phyloP scores from a whole-genome alignment of 2,329 filamentous ascomycete species.

The Calonectria crousiana region DNA sequence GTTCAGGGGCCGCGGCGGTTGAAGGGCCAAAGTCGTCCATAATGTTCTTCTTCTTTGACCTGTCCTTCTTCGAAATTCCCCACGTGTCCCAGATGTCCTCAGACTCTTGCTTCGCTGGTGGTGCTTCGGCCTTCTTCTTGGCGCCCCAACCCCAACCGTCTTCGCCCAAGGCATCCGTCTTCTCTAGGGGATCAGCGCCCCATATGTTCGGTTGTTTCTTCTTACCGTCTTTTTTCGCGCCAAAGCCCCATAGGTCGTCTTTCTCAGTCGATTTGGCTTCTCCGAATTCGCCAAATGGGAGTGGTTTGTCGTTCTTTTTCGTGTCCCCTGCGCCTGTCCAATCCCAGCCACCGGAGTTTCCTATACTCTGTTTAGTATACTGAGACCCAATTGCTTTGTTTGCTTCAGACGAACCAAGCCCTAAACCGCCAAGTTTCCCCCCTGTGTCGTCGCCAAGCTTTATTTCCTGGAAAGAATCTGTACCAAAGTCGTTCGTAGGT shows the following conservation, averaged over 20 bases:
- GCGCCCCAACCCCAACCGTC: conserved; percentile 52
- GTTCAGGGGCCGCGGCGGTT: conserved; percentile 40
- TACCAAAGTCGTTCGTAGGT: conserved; percentile 56
- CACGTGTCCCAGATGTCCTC: conserved; percentile 50
- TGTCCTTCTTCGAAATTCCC: conserved; percentile 49
- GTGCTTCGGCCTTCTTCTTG: conserved; percentile 55
- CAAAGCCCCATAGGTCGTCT: conserved; percentile 49
- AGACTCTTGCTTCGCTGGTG: conserved; percentile 43
- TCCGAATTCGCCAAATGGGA: conserved; percentile 63
- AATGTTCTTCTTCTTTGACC: conserved; percentile 48
- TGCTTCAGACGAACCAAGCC: conserved; percentile 63
- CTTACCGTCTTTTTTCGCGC: conserved; percentile 55
- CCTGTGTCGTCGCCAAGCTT: conserved; percentile 70
- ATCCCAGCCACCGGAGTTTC: conserved; percentile 56
- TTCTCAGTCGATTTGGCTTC: conserved; percentile 52
- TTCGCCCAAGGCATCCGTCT: conserved; percentile 45
- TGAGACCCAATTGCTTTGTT: conserved; percentile 64
- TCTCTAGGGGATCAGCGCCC: conserved; percentile 50
- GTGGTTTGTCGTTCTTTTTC: conserved; percentile 64
- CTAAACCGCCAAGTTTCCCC: conserved; percentile 67
- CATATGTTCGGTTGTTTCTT: conserved; percentile 56
- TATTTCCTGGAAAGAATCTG: conserved; percentile 73
- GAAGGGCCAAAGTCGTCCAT: conserved; percentile 33
- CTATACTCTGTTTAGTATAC: conserved; percentile 71
- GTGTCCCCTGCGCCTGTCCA: conserved; percentile 52